A percentile compares a stretch with the other conserved stretches of the same genome.
Evolutionary conservation across 805 yeast genomes (phyloP).

Genomic region (Cephaloascus albidus): DNA sequence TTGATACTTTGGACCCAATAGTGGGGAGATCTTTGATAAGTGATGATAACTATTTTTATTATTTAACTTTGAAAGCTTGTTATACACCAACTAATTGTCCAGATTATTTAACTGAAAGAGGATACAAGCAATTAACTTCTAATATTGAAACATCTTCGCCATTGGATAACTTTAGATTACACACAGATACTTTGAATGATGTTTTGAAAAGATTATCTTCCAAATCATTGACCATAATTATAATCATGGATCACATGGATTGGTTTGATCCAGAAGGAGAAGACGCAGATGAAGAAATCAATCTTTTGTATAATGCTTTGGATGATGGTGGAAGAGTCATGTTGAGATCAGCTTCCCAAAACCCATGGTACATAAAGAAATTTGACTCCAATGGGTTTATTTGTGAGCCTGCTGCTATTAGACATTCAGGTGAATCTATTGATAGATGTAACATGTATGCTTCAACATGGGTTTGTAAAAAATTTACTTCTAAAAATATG

Average conservation of each 20-base stretch:
- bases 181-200: constrained; percentile 71
- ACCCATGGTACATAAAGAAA: constrained; percentile 70
- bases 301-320: constrained; percentile 53
- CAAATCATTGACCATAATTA: constrained; percentile 62
- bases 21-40: constrained; percentile 55
- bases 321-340: constrained; percentile 64
- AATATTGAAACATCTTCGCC: constrained; percentile 29
- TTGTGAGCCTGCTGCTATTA: constrained; percentile 61
- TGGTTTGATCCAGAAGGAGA: constrained; percentile 67
- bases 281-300: constrained; percentile 60
- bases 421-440: constrained; percentile 55
- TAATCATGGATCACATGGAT: constrained; percentile 89
- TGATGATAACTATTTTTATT: constrained; percentile 71
- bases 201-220: constrained; percentile 59
- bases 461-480: constrained; percentile 78
- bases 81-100: constrained; percentile 66
- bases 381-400: constrained; percentile 61
- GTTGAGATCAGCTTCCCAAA: constrained; percentile 62
- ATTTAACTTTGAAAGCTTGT: constrained; percentile 52
- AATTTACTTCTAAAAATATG: constrained; percentile 14
- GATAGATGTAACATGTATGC: constrained; percentile 86
- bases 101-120: constrained; percentile 55
- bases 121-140: constrained; percentile 40
- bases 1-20: constrained; percentile 74
- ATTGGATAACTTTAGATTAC: constrained; percentile 62